Evolutionary conservation across 164 flowering plant genomes (phyloP), one percentile per base, ranked within the genome.

Genomic region (Liquidambar formosana): DNA sequence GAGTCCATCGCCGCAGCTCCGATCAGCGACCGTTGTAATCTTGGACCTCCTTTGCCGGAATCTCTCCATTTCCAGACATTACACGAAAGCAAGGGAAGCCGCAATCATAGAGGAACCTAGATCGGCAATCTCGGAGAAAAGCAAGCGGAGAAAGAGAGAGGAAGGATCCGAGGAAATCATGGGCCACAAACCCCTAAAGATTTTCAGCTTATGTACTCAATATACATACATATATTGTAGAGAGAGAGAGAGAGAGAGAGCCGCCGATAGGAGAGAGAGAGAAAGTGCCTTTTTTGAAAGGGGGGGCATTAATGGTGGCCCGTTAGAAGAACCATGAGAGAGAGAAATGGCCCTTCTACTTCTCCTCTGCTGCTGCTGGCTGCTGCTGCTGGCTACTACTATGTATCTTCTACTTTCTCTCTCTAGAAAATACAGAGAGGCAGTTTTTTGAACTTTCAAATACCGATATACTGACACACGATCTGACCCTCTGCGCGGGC

Each of bases 361-460:
- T n/a, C n/a, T n/a, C n/a, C n/a, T n/a, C n/a, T n/a, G n/a, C n/a
- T n/a, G n/a, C n/a, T n/a, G n/a, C n/a, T n/a, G n/a, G n/a, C n/a
- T n/a, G n/a, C n/a, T n/a, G n/a, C n/a, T n/a, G n/a, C n/a, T n/a
- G n/a, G n/a, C n/a, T n/a, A n/a, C n/a, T n/a, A n/a, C n/a, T n/a
- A n/a, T n/a, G n/a, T n/a, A n/a, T n/a, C n/a, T n/a, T n/a, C n/a
- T n/a, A 53, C 19, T 18, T n/a, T 51, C 54, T 51, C 54, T 51
- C 54, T 51, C 54, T 51, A 51, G 8, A 51, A 49, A 16, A 51
- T 19, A 51, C 21, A 18, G n/a, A n/a, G 18, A 48, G 4, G 21
- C n/a, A 18, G 21, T 60, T 69, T n/a, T 77, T 77, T 73, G 71
- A 77, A 77, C 73, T 4, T 77, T 77, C 80, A 77, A 77, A 77